These are phyloP conservation scores for Plenodomus tracheiphilus DNA, from an alignment of 2,329 filamentous ascomycete genomes.

Conservation along the genomic window DNA sequence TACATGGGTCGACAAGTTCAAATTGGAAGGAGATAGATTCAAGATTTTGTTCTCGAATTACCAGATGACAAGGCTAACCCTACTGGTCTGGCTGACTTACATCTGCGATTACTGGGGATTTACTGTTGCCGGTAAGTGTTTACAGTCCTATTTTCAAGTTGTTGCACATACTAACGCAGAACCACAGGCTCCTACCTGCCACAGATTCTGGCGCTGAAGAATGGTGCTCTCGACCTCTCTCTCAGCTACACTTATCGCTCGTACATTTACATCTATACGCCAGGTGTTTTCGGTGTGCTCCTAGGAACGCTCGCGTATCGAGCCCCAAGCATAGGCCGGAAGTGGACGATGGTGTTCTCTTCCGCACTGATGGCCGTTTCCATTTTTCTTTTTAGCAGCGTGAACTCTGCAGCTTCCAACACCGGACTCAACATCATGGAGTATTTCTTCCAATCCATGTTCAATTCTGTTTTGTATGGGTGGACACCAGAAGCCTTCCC, in stretches of 20 bases:
- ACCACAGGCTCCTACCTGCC: constrained; percentile 52
- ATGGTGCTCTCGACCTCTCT: constrained; percentile 49
- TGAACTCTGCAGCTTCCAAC: constrained; percentile 52
- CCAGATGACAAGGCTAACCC: constrained; percentile 50
- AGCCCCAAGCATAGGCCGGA: constrained; percentile 49
- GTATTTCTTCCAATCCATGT: constrained; percentile 58
- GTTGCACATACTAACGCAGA: constrained; percentile 5
- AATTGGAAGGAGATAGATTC: constrained; percentile 49
- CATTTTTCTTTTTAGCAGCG: constrained; percentile 51
- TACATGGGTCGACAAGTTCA: constrained; percentile 40
- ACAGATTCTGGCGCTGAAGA: constrained; percentile 57
- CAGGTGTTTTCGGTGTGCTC: constrained; percentile 56
- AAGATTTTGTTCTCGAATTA: constrained; percentile 50
- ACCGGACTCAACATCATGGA: constrained; percentile 57
- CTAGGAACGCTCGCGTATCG: constrained; percentile 54
- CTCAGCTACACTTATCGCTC: constrained; percentile 55
- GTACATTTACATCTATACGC: constrained; percentile 60
- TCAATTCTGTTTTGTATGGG: constrained; percentile 57
- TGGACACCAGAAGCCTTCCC: constrained; percentile 58
- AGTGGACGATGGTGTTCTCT: constrained; percentile 52
- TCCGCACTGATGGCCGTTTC: constrained; percentile 49
- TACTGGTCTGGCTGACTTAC: constrained; percentile 56
- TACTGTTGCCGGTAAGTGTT: constrained; percentile 48
- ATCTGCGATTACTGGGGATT: constrained; percentile 57
- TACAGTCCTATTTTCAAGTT: background rate